These are phyloP conservation scores for Xylariomycetidae sp. DNA, from an alignment of 2,329 filamentous ascomycete species.

Conservation along the genomic window DNA sequence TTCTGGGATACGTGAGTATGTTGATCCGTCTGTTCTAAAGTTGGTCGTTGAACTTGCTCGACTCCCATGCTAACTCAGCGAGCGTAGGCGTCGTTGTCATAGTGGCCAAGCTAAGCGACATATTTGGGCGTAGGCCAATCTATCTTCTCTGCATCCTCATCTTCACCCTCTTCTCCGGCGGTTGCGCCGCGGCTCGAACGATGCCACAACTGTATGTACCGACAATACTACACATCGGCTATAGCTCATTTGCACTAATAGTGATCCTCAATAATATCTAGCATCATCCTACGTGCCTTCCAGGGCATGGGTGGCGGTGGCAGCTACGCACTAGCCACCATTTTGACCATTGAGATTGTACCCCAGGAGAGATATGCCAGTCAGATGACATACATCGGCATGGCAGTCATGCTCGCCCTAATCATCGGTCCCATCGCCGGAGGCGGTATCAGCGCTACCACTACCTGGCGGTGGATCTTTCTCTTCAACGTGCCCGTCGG, in stretches of 20 bases:
- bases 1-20: not conserved
- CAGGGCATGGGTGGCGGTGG: conserved; percentile 1
- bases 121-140: conserved; percentile 3
- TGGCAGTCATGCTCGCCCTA: conserved; percentile 1
- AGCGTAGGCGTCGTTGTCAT: conserved; percentile 4
- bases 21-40: no score
- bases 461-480: conserved; percentile 2
- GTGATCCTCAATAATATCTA: not conserved
- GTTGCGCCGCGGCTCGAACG: conserved; percentile 3
- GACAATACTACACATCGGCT: no score
- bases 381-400: conserved; percentile 1
- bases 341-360: conserved; percentile 4
- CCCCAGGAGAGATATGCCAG: not conserved
- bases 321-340: conserved; percentile 3
- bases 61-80: not conserved
- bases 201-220: conserved; percentile 5
- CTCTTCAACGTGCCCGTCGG: conserved; percentile 4
- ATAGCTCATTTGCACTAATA: no score
- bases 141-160: conserved; percentile 1
- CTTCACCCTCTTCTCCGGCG: conserved; percentile 4
- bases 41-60: not conserved
- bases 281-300: conserved; percentile 3
- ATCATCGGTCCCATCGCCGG: conserved; percentile 1
- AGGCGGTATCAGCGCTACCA: conserved; percentile 1
- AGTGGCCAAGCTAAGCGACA: conserved; percentile 4